Percentiles rank a stretch among this genome's conserved stretches.
These are phyloP conservation scores for Trichophyton simii DNA, from an alignment of 2,329 filamentous ascomycete genomes.

Conservation along the genomic window DNA sequence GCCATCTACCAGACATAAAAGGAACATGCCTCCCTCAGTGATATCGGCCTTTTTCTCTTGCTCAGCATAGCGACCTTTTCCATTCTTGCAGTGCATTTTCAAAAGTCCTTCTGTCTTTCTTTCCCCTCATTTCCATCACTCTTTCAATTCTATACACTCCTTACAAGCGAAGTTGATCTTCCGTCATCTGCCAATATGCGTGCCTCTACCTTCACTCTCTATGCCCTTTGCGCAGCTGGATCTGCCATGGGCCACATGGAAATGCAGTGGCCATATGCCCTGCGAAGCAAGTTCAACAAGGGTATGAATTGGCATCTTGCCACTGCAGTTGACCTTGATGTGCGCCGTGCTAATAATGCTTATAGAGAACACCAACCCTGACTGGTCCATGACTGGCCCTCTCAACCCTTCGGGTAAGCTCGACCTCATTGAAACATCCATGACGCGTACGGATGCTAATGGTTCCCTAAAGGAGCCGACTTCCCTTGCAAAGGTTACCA, in stretches of 20 bases:
- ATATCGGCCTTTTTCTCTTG: background rate
- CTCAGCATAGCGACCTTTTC: background rate
- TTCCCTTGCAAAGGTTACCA: constrained; percentile 67
- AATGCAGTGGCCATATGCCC: constrained; percentile 44
- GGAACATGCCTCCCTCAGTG: background rate
- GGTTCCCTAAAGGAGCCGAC: constrained; percentile 39
- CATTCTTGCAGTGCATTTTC: background rate
- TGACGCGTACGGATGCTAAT: background rate
- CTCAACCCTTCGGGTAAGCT: constrained; percentile 1
- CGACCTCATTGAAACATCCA: background rate
- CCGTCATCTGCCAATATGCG: constrained; percentile 5
- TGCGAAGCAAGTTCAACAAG: constrained; percentile 40
- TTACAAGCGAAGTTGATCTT: background rate
- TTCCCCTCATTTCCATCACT: background rate
- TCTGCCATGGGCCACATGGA: constrained; percentile 38
- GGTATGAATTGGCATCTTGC: background rate
- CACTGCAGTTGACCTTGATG: background rate
- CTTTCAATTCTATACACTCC: constrained; percentile 3
- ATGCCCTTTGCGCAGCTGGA: constrained; percentile 10
- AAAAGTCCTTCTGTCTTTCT: background rate
- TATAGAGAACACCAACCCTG: constrained; percentile 1
- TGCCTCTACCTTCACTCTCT: constrained; percentile 6
- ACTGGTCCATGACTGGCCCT: constrained; percentile 4
- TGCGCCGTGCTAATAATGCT: background rate
- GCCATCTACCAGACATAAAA: background rate